phyloP scores from a whole-genome alignment of 2,329 filamentous ascomycete genomes.

The Microcyclosporella mali region DNA sequence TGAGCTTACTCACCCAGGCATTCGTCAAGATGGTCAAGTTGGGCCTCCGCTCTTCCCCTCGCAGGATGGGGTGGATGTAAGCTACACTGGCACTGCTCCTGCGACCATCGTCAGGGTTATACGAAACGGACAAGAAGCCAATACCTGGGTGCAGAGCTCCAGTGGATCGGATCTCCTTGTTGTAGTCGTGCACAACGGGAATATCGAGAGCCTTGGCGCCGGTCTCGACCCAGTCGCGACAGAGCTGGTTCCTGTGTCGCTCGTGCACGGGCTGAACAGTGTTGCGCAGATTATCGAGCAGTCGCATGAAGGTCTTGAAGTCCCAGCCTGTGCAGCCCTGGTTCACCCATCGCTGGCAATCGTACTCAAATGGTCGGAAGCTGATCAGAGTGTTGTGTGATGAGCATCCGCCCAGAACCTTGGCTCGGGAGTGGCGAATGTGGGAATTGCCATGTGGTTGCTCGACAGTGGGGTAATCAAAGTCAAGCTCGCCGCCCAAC shows the following conservation, averaged over 20 bases:
- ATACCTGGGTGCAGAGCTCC: slow-evolving; percentile 70
- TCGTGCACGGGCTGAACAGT: slow-evolving; percentile 84
- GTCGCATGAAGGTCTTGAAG: slow-evolving; percentile 75
- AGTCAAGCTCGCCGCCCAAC: slow-evolving; percentile 81
- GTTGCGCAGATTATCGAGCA: slow-evolving; percentile 79
- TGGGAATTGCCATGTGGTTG: slow-evolving; percentile 87
- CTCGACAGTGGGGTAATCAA: slow-evolving; percentile 83
- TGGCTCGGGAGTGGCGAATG: slow-evolving; percentile 86
- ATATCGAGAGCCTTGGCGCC: slow-evolving; percentile 75
- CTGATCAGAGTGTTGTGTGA: slow-evolving; percentile 92
- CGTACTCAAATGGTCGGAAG: slow-evolving; percentile 85
- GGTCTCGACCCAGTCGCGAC: slow-evolving; percentile 80
- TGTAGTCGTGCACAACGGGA: slow-evolving; percentile 79
- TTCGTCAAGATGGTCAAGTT: slow-evolving; percentile 84
- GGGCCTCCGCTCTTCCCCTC: slow-evolving; percentile 71
- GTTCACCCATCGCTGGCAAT: slow-evolving; percentile 76
- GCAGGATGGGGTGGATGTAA: slow-evolving; percentile 86
- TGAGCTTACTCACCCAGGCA: slow-evolving; percentile 78
- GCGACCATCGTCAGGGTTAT: slow-evolving; percentile 81
- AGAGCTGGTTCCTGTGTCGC: slow-evolving; percentile 81
- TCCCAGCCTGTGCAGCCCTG: slow-evolving; percentile 79
- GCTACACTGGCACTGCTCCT: slow-evolving; percentile 83
- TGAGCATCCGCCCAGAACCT: slow-evolving; percentile 87
- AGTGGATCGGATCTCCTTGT: slow-evolving; percentile 68
- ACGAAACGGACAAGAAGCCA: slow-evolving; percentile 85